phyloP scores from a whole-genome alignment of 805 yeast species.

The Cyberlindnera lachancei region DNA sequence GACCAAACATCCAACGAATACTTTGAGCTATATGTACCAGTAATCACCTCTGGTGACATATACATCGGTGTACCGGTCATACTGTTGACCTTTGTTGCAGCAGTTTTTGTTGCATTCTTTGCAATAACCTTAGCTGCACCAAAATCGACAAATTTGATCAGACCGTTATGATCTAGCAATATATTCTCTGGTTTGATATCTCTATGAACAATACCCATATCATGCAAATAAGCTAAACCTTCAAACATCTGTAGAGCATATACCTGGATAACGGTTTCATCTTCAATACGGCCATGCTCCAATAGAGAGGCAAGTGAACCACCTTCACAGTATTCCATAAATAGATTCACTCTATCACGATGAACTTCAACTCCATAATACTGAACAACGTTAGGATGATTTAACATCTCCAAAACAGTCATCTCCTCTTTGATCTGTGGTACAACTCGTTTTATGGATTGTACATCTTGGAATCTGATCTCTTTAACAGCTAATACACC shows the following conservation, averaged over 20 bases:
- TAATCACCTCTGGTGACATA: conserved; percentile 96
- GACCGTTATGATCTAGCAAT: conserved; percentile 82
- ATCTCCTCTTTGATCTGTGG: conserved; percentile 92
- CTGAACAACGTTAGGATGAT: conserved; percentile 95
- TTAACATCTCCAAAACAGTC: conserved; percentile 90
- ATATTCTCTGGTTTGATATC: conserved; percentile 96
- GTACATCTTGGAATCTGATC: conserved; percentile 82
- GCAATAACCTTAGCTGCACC: conserved; percentile 91
- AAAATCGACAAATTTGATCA: conserved; percentile 91
- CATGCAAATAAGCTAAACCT: conserved; percentile 91
- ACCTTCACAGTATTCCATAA: conserved; percentile 97
- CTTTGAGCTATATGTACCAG: conserved; percentile 46
- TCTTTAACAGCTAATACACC: conserved; percentile 97
- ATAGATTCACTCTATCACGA: conserved; percentile 87
- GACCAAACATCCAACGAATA: conserved; percentile 83
- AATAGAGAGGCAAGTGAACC: conserved; percentile 83
- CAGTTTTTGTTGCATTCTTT: conserved; percentile 40
- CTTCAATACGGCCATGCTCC: conserved; percentile 91
- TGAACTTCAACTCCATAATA: conserved; percentile 97
- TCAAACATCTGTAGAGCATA: conserved; percentile 90
- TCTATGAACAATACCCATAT: conserved; percentile 91
- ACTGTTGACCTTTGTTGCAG: conserved; percentile 25
- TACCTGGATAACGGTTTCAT: conserved; percentile 85
- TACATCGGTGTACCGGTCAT: conserved; percentile 95
- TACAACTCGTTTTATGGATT: conserved; percentile 73